Percentiles rank a stretch among this genome's conserved stretches.
Conservation (phyloP, 139 green algal species). For the Desmodesmus armatus region DNA sequence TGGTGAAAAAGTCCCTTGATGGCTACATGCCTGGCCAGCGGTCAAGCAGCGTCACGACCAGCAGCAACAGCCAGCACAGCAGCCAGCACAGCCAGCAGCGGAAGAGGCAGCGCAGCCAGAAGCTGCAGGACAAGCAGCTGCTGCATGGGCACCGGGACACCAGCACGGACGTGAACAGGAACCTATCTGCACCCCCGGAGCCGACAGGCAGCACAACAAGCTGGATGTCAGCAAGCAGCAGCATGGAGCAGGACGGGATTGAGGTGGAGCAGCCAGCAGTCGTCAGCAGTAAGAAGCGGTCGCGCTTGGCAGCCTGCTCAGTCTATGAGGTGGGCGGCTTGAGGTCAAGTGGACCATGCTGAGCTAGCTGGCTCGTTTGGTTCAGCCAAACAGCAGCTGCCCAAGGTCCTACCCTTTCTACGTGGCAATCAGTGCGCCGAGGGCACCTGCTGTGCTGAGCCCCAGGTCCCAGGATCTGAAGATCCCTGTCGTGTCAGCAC, state of each 20-base stretch:
- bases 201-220: not conserved
- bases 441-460: not conserved
- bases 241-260: not conserved
- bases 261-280: too few relatives aligned
- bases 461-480: not conserved
- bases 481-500: not conserved
- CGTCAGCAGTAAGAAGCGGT: not conserved
- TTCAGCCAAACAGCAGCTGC: not conserved
- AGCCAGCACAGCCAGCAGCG: not conserved
- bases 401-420: not conserved
- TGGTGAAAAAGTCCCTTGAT: conserved; percentile 46
- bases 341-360: too few relatives aligned
- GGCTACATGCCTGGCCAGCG: conserved; percentile 43
- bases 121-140: not conserved
- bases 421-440: not conserved
- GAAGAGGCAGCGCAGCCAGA: not conserved
- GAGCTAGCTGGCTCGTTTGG: not conserved
- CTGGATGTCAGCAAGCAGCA: not conserved
- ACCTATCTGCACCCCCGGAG: not conserved
- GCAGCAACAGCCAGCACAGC: not conserved
- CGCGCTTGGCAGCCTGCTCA: not conserved
- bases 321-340: conserved; percentile 9
- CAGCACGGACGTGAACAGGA: conserved; percentile 1
- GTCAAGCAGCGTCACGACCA: not conserved
- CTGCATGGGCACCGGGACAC: not conserved